phyloP scores from a whole-genome alignment of 148 eudicot genomes.

The Pharnaceum exiguum region DNA sequence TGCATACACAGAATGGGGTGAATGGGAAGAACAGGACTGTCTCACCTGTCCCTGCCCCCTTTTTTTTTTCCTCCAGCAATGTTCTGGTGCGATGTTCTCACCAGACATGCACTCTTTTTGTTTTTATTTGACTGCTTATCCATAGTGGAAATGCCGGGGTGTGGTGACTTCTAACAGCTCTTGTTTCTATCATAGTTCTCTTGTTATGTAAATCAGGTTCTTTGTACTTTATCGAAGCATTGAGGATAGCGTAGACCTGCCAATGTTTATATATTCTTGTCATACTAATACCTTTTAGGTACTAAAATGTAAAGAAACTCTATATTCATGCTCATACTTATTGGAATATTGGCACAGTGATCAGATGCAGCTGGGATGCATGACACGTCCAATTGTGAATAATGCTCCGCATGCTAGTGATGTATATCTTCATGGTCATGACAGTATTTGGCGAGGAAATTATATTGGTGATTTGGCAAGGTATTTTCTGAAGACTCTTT shows the following conservation, averaged over 20 bases:
- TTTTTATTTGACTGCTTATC: too few relatives aligned
- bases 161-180: too few relatives aligned
- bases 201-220: too few relatives aligned
- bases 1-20: too few relatives aligned
- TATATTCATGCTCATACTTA: background rate
- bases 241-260: background rate
- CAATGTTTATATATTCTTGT: background rate
- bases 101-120: too few relatives aligned
- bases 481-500: slow-evolving; percentile 25
- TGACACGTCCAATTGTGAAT: slow-evolving; percentile 20
- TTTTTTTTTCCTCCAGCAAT: too few relatives aligned
- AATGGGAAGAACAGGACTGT: too few relatives aligned
- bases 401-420: slow-evolving; percentile 23
- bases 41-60: too few relatives aligned
- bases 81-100: too few relatives aligned
- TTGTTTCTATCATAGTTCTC: too few relatives aligned
- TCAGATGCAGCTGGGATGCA: slow-evolving; percentile 29
- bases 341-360: slow-evolving; percentile 32
- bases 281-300: background rate
- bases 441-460: slow-evolving; percentile 21
- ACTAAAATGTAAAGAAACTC: background rate
- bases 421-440: slow-evolving; percentile 23
- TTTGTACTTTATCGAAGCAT: background rate
- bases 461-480: slow-evolving; percentile 31
- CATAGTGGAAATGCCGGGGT: too few relatives aligned